A percentile compares a stretch with the other conserved stretches of the same genome.
Evolutionary conservation across 331 rosid genomes (phyloP).

Genomic region (Saraca asoca): DNA sequence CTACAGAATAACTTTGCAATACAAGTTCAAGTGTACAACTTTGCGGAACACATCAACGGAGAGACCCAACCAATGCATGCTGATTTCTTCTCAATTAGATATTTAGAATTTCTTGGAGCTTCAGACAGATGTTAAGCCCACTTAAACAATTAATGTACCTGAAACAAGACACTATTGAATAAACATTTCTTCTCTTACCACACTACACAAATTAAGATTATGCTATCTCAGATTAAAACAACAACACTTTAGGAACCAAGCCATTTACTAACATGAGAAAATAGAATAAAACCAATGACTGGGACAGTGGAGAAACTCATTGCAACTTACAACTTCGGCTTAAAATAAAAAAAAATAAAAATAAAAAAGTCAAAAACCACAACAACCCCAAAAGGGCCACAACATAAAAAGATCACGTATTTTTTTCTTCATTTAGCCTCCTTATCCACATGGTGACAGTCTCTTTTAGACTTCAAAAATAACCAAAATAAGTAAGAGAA

Average conservation of each 20-base stretch:
- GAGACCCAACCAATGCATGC: conserved; percentile 75
- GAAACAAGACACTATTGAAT: conserved; percentile 32
- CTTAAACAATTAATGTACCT: conserved; percentile 33
- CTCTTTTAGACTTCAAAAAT: not conserved
- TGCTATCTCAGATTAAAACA: not conserved
- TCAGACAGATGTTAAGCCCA: conserved; percentile 14
- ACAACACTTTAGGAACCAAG: not conserved
- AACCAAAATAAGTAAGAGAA: not conserved
- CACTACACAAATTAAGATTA: not conserved
- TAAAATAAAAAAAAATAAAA: conserved; percentile 1
- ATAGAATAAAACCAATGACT: not conserved
- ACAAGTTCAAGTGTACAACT: conserved; percentile 68
- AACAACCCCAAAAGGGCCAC: not conserved
- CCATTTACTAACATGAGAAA: not conserved
- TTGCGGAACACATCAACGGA: conserved; percentile 60
- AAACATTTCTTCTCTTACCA: not conserved
- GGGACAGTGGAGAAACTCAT: conserved; percentile 1
- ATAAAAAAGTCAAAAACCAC: too few relatives aligned
- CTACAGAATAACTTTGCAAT: conserved; percentile 74
- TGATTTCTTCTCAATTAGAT: conserved; percentile 38
- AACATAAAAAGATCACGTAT: too few relatives aligned
- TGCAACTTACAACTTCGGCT: not conserved
- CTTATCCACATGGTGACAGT: not conserved
- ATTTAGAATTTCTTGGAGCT: conserved; percentile 30
- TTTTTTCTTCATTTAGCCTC: not conserved